Evolutionary conservation across 352 stramenopile species (phyloP).

Genomic region (Phytopythium oedochilum): DNA sequence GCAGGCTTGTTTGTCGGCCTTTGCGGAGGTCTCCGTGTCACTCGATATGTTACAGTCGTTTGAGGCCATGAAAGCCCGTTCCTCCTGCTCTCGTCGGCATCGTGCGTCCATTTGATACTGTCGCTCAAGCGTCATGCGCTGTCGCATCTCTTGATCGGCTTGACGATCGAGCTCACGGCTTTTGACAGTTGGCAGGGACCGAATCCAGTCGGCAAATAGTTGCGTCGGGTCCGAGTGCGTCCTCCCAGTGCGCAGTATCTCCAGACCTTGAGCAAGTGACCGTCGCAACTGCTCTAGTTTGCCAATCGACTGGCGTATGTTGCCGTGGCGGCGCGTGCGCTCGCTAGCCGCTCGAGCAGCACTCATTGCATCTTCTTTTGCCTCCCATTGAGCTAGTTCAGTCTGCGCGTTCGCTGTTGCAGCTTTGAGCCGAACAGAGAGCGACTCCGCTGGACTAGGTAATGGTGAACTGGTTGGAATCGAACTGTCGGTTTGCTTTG

Average conservation of each 20-base stretch:
- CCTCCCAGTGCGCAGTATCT: slow-evolving; percentile 31
- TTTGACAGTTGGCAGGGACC: slow-evolving; percentile 49
- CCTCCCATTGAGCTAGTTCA: neutral
- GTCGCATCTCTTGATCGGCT: slow-evolving; percentile 27
- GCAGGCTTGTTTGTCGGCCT: slow-evolving; percentile 27
- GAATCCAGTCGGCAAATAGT: slow-evolving; percentile 44
- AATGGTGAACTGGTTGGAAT: neutral
- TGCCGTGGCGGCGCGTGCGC: neutral
- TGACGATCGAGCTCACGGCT: slow-evolving; percentile 30
- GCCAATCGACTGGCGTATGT: slow-evolving; percentile 14
- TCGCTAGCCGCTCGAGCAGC: neutral
- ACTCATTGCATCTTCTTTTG: neutral
- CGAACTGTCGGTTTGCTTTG: neutral
- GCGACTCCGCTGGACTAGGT: neutral
- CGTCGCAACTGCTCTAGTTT: slow-evolving; percentile 25
- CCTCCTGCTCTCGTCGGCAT: slow-evolving; percentile 30
- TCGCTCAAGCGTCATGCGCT: slow-evolving; percentile 34
- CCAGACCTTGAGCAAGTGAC: slow-evolving; percentile 27
- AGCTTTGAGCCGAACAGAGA: neutral
- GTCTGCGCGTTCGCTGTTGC: neutral
- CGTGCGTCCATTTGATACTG: slow-evolving; percentile 39
- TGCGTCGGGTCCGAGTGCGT: slow-evolving; percentile 35
- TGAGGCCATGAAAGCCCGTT: slow-evolving; percentile 27
- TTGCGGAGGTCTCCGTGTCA: slow-evolving; percentile 14
- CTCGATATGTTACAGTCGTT: slow-evolving; percentile 36